Evolutionary conservation across 2,329 filamentous ascomycete species (phyloP).

Genomic region (Phaeosphaeria sp.): DNA sequence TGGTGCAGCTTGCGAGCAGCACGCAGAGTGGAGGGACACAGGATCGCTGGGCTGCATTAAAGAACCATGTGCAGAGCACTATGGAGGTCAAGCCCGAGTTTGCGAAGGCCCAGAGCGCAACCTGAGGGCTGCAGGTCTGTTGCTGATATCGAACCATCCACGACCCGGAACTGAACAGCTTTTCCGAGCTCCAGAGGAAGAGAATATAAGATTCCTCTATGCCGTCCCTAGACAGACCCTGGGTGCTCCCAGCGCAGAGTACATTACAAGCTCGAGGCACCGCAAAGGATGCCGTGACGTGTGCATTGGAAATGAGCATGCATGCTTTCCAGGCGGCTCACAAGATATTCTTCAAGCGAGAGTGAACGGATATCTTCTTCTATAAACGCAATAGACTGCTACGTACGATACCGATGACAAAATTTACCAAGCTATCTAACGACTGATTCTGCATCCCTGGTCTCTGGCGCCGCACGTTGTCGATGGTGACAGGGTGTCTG

Average conservation of each 20-base stretch:
- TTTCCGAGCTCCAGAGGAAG: background rate
- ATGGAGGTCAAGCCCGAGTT: slow-evolving; percentile 91
- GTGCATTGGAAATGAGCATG: background rate
- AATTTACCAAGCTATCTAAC: background rate
- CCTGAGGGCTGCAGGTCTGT: background rate
- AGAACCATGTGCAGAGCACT: slow-evolving; percentile 82
- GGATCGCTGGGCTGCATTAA: slow-evolving; percentile 76
- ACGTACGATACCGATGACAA: background rate
- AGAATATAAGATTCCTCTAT: background rate
- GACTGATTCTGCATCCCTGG: too few species aligned
- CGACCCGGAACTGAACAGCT: background rate
- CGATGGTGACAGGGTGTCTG: too few species aligned
- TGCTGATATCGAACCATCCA: background rate
- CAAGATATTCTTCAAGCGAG: background rate
- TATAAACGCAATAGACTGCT: background rate
- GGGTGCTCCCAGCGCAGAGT: background rate
- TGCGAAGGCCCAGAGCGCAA: slow-evolving; percentile 21
- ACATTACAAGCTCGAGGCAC: background rate
- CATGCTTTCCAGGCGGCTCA: background rate
- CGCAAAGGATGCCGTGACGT: background rate
- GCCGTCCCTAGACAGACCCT: background rate
- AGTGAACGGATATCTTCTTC: background rate
- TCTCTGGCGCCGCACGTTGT: too few species aligned
- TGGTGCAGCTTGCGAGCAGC: slow-evolving; percentile 72
- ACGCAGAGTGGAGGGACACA: slow-evolving; percentile 24